A percentile compares a stretch with the other conserved stretches of the same genome.
Conservation (phyloP, 2,329 filamentous ascomycete genomes). For the Talaromyces sp. region DNA sequence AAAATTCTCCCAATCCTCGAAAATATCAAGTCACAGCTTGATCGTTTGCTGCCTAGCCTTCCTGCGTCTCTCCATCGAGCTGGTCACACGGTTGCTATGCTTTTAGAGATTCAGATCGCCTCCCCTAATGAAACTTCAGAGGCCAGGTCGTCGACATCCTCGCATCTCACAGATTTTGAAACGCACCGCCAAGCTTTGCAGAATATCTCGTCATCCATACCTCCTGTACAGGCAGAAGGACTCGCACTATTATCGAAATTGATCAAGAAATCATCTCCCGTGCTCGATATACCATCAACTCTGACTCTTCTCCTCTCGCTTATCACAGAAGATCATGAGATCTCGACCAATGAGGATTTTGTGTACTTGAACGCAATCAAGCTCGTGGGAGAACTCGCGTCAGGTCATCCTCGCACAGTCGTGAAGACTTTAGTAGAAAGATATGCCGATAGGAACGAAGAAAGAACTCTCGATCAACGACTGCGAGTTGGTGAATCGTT, state of each 20-base stretch:
- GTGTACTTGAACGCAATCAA: slow-evolving; percentile 40
- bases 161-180: slow-evolving; percentile 32
- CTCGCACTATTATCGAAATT: slow-evolving; percentile 35
- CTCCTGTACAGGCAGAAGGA: slow-evolving; percentile 39
- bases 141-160: slow-evolving; percentile 14
- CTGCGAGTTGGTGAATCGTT: slow-evolving; percentile 38
- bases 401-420: slow-evolving; percentile 36
- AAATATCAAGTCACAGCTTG: slow-evolving; percentile 29
- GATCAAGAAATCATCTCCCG: slow-evolving; percentile 34
- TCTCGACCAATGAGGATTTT: slow-evolving; percentile 33
- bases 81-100: slow-evolving; percentile 36
- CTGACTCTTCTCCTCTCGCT: slow-evolving; percentile 35
- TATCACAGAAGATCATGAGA: slow-evolving; percentile 26
- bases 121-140: slow-evolving; percentile 19
- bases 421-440: slow-evolving; percentile 34
- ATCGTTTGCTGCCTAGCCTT: slow-evolving; percentile 29
- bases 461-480: slow-evolving; percentile 31
- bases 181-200: slow-evolving; percentile 36
- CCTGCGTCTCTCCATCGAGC: slow-evolving; percentile 28
- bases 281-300: slow-evolving; percentile 39
- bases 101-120: slow-evolving; percentile 35
- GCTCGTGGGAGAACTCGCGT: slow-evolving; percentile 33
- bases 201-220: slow-evolving; percentile 34
- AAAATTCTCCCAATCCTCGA: slow-evolving; percentile 24
- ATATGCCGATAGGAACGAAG: slow-evolving; percentile 34